A percentile compares a stretch with the other conserved stretches of the same genome.
phyloP scores from a whole-genome alignment of 768 basidiomycete species.

The Leccinum boreale region DNA sequence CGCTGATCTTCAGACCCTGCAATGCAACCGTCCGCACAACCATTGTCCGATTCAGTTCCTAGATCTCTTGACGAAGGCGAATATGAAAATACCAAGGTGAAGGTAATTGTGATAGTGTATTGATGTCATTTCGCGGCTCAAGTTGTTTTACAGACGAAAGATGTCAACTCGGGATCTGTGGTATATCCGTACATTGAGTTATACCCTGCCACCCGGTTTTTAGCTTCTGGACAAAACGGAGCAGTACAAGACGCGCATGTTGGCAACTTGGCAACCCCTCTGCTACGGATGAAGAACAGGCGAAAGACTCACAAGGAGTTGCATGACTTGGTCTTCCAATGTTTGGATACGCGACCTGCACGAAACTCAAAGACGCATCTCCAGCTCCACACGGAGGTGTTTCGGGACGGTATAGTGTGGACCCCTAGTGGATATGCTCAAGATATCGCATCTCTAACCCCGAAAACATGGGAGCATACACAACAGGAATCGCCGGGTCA shows the following conservation, averaged over 20 bases:
- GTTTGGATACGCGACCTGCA: conserved; percentile 7
- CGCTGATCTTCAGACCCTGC: conserved; percentile 5
- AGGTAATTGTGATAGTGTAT: conserved; percentile 9
- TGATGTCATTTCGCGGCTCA: conserved; percentile 1
- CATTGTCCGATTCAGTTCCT: conserved; percentile 2
- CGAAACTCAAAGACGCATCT: conserved; percentile 31
- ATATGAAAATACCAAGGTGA: not conserved
- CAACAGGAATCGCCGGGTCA: not conserved
- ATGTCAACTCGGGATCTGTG: not conserved
- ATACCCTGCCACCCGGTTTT: conserved; percentile 9
- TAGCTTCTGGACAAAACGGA: not conserved
- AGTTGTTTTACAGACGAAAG: not conserved
- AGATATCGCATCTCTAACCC: conserved; percentile 10
- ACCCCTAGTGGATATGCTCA: conserved; percentile 28
- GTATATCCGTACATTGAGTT: conserved; percentile 27
- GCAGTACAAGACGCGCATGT: not conserved
- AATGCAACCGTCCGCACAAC: conserved; percentile 17
- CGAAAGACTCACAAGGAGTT: conserved; percentile 26
- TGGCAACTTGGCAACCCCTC: not conserved
- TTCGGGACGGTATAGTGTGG: conserved; percentile 25
- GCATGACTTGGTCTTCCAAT: conserved; percentile 8
- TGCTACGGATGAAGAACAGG: not conserved
- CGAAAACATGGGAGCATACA: not conserved
- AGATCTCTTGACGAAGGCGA: conserved; percentile 5
- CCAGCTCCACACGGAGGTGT: conserved; percentile 35